Conservation (phyloP, 345 rosid species). For the Cardamine chenopodiifolia region DNA sequence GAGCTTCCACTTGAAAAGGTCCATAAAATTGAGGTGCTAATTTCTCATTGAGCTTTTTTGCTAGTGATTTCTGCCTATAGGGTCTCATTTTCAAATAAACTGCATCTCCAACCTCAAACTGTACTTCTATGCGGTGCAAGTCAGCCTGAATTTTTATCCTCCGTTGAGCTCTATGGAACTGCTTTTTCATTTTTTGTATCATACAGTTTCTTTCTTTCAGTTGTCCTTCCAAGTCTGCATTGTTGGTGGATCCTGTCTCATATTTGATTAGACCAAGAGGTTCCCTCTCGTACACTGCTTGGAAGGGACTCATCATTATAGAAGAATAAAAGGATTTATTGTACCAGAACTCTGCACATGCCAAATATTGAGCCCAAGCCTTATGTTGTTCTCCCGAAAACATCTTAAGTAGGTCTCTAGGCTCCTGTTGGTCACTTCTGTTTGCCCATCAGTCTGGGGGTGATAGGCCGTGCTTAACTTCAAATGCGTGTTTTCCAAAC, state of each 20-base stretch:
- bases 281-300: background rate
- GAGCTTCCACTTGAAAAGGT: rapidly evolving
- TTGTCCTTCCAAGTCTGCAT: background rate
- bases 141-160: background rate
- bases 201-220: background rate
- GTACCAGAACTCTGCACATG: background rate
- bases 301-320: rapidly evolving
- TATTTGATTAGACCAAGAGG: background rate
- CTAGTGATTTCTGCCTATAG: rapidly evolving
- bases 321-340: background rate
- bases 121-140: background rate
- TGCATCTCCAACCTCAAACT: background rate
- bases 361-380: rapidly evolving
- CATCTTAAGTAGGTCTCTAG: background rate
- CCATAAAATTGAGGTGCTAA: background rate
- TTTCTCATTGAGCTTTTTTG: background rate
- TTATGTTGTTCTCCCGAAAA: background rate
- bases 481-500: rapidly evolving
- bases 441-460: background rate
- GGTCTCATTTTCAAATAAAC: background rate
- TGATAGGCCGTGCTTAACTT: background rate
- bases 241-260: background rate
- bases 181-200: rapidly evolving
- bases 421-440: background rate
- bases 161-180: background rate